Base-by-base conservation (phyloP, 805 yeast genomes). In the Saccharomycopsis vini region DNA sequence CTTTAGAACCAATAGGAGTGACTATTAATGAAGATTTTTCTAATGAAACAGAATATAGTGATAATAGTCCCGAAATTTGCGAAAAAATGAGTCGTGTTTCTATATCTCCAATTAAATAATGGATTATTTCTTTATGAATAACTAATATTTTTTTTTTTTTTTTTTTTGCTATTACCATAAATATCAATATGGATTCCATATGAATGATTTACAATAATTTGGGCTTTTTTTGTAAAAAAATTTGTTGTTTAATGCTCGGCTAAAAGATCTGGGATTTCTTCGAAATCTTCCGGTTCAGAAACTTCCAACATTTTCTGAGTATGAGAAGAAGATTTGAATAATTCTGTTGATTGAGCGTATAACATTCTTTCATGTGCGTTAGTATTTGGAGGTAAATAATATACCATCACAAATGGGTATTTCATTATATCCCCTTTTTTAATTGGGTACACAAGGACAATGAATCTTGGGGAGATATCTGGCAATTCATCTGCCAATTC, bases 341-440 rank as follows among this genome's bases (percentile, higher is more conserved):
- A 62, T 58, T 89, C 96, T 19, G 85, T 74, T 2, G 95, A 94
- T 3, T 92, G 95, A 1, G 96, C 97, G 54, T 87, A 88, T 39
- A 85, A 63, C 97, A 88, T 89, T 60, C 81, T 79, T 56, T 73
- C 68, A 44, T 82, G 84, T 57, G 81, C 90, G 15, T 84, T 81
- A n/a, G 86, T 71, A 0, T 95, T 86, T 21, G 80, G 81, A 3
- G 97, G 97, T 48, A 85, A 73, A 79, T 89, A 89, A 60, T 87
- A 89, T n/a, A 89, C 54, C 58, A 89, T 61, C 2, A 88, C 85
- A 49, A 82, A 70, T 3, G 95, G 96, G 7, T 75, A 70, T 54
- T 73, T 70, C 44, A 94, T 69, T 0, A 95, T 95, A 54, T 88
- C 96, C 26, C 65, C 58, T 6, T 73, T 61, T 20, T 73, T 74